A percentile compares a stretch with the other conserved stretches of the same genome.
Conservation (phyloP, 345 rosid species). For the Aegle marmelos region DNA sequence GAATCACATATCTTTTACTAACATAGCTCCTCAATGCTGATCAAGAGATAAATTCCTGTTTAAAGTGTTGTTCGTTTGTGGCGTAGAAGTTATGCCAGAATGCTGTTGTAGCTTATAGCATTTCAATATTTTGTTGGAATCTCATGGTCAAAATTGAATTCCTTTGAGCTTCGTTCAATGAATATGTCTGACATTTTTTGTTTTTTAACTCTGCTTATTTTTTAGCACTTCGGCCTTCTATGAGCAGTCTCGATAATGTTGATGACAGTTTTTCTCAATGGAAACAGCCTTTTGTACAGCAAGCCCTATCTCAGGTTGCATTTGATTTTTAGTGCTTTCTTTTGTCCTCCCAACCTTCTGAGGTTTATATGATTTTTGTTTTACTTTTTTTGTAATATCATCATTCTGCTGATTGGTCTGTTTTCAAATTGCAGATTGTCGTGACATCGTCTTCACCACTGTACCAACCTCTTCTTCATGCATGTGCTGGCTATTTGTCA, state of each 20-base stretch:
- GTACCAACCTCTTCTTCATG: slow-evolving; percentile 63
- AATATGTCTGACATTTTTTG: slow-evolving; percentile 14
- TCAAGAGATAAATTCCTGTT: not conserved
- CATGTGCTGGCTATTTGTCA: slow-evolving; percentile 73
- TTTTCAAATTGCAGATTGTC: slow-evolving; percentile 59
- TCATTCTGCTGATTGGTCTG: slow-evolving; percentile 23
- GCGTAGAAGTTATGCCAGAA: not conserved
- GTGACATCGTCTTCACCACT: slow-evolving; percentile 54
- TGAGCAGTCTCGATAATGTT: slow-evolving; percentile 47
- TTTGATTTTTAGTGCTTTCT: not conserved
- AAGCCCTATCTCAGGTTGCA: slow-evolving; percentile 68
- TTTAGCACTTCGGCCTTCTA: slow-evolving; percentile 68
- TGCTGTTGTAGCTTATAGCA: not conserved
- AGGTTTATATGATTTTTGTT: not conserved
- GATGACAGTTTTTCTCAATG: slow-evolving; percentile 65
- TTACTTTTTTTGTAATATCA: slow-evolving; percentile 1
- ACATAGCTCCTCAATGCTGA: not conserved
- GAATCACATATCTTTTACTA: not conserved
- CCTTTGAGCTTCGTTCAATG: slow-evolving; percentile 6
- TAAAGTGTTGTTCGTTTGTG: not conserved
- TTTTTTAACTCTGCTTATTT: not conserved
- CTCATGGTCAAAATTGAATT: slow-evolving; percentile 1
- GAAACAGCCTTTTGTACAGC: slow-evolving; percentile 67
- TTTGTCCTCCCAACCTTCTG: not conserved
- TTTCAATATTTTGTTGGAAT: not conserved